Percentiles rank a stretch among this genome's conserved stretches.
These are phyloP conservation scores for Claviceps sorghi DNA, from an alignment of 2,329 filamentous ascomycete genomes.

Conservation along the genomic window DNA sequence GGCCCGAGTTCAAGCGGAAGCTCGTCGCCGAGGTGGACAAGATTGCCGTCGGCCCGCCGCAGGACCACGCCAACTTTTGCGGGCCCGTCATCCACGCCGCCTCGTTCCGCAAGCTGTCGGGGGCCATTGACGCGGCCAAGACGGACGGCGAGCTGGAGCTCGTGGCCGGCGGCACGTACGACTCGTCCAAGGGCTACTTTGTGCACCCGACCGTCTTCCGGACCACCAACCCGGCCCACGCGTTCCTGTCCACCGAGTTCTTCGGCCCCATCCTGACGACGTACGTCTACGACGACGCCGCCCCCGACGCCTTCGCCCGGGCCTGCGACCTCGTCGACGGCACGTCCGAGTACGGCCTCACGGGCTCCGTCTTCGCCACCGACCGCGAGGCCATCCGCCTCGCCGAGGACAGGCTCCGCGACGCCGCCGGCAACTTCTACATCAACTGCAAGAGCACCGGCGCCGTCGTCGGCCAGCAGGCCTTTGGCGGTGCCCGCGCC, in stretches of 20 bases:
- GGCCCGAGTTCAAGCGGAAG: constrained; percentile 54
- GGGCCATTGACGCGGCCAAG: constrained; percentile 69
- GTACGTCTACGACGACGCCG: constrained; percentile 63
- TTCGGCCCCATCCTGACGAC: constrained; percentile 66
- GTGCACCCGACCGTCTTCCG: constrained; percentile 72
- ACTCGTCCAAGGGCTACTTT: constrained; percentile 66
- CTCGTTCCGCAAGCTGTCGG: constrained; percentile 66
- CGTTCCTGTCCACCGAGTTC: constrained; percentile 61
- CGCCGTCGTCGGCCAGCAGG: constrained; percentile 58
- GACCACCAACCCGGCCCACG: constrained; percentile 58
- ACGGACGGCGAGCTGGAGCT: constrained; percentile 57
- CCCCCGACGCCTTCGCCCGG: constrained; percentile 38
- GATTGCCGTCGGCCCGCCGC: constrained; percentile 56
- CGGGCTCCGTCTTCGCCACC: constrained; percentile 59
- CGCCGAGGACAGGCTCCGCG: constrained; percentile 56
- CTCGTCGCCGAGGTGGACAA: constrained; percentile 54
- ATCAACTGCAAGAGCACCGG: constrained; percentile 72
- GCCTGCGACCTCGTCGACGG: constrained; percentile 51
- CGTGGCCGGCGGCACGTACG: constrained; percentile 61
- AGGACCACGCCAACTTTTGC: constrained; percentile 62
- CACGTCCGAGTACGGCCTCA: constrained; percentile 65
- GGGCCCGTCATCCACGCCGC: constrained; percentile 74
- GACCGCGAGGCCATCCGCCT: constrained; percentile 51
- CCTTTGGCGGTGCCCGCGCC: constrained; percentile 53
- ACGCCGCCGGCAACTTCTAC: constrained; percentile 72